These are phyloP conservation scores for Globisporangium canariense DNA, from an alignment of 352 stramenopile species.

Conservation along the genomic window DNA sequence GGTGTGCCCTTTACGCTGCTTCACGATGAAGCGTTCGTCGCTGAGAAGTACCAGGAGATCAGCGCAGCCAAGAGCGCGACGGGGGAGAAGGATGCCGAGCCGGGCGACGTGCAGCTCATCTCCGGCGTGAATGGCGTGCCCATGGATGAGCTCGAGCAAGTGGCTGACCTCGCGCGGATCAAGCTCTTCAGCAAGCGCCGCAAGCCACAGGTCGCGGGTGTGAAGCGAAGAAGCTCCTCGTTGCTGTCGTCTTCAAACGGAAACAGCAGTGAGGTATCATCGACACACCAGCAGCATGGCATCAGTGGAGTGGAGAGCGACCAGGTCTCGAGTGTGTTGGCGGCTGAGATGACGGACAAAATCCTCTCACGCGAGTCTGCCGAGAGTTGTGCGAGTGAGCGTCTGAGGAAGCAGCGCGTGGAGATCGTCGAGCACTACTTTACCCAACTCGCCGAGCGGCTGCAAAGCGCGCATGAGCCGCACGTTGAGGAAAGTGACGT, in stretches of 20 bases:
- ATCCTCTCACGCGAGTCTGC: constrained; percentile 36
- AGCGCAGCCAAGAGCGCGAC: constrained; percentile 3
- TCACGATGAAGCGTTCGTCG: constrained; percentile 64
- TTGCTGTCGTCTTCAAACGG: neutral
- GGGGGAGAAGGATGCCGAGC: constrained; percentile 25
- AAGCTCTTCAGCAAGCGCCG: constrained; percentile 43
- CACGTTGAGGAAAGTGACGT: neutral
- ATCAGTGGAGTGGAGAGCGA: constrained; percentile 18
- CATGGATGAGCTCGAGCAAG: constrained; percentile 58
- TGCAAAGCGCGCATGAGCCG: neutral
- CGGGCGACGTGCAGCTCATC: constrained; percentile 12
- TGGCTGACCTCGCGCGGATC: constrained; percentile 47
- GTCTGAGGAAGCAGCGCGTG: constrained; percentile 27
- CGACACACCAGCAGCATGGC: neutral
- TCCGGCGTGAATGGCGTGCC: constrained; percentile 51
- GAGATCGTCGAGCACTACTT: constrained; percentile 45
- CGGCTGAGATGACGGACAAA: constrained; percentile 32
- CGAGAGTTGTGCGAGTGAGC: constrained; percentile 33
- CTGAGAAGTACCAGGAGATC: constrained; percentile 62
- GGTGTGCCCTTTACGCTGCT: constrained; percentile 67
- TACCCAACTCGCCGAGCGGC: constrained; percentile 20
- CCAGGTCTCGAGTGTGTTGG: constrained; percentile 28
- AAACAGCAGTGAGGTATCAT: neutral
- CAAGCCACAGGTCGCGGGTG: neutral
- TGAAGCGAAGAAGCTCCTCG: neutral